Evolutionary conservation across 2,329 filamentous ascomycete genomes (phyloP).

Genomic region (Penicillium sp.): DNA sequence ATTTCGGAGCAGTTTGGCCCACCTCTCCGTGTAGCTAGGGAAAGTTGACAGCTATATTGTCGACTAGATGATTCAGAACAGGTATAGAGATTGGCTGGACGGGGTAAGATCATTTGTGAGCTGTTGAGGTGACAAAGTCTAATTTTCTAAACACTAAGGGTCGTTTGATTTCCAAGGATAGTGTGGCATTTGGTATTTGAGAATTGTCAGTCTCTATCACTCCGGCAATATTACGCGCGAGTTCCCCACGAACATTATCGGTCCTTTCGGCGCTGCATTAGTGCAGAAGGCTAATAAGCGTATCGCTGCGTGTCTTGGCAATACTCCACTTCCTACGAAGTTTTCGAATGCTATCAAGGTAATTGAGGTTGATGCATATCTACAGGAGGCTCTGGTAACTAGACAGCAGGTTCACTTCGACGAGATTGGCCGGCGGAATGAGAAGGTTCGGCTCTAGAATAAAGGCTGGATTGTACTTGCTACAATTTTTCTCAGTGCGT

Average conservation of each 20-base stretch:
- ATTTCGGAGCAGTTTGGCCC: conserved; percentile 32
- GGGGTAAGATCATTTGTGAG: conserved; percentile 9
- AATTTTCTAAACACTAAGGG: neutral
- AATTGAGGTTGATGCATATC: conserved; percentile 60
- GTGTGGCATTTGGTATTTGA: no score
- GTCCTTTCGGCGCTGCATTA: conserved; percentile 65
- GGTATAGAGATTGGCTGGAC: conserved; percentile 10
- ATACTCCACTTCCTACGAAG: conserved; percentile 59
- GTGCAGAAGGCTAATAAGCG: conserved; percentile 68
- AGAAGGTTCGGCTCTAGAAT: conserved; percentile 35
- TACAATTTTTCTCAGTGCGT: neutral
- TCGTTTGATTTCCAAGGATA: neutral
- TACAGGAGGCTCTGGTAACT: conserved; percentile 59
- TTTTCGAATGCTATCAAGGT: conserved; percentile 60
- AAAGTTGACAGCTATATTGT: conserved; percentile 4
- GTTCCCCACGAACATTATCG: conserved; percentile 66
- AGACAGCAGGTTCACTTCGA: conserved; percentile 62
- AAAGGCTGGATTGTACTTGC: neutral
- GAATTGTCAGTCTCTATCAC: conserved; percentile 57
- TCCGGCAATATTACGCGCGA: conserved; percentile 59
- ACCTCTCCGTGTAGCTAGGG: conserved; percentile 23
- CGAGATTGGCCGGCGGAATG: conserved; percentile 55
- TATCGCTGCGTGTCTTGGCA: conserved; percentile 61
- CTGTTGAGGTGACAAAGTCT: neutral
- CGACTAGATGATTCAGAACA: conserved; percentile 5